These are phyloP conservation scores for Dalechampia spathulata DNA, from an alignment of 441 rosid genomes.

Conservation along the genomic window DNA sequence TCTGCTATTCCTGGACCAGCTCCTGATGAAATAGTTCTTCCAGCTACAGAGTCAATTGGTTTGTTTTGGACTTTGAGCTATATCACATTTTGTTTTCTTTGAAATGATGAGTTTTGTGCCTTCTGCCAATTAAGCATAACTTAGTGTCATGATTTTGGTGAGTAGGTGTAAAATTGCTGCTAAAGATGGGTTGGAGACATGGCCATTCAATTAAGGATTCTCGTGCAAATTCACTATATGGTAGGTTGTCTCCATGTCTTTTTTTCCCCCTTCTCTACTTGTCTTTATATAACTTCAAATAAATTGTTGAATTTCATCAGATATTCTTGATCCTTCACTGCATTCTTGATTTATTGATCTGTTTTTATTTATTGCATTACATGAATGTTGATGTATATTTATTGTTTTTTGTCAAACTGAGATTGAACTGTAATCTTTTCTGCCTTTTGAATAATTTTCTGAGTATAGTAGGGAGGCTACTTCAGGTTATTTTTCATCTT, in stretches of 20 bases:
- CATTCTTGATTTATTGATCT: too few relatives aligned
- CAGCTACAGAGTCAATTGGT: slow-evolving; percentile 91
- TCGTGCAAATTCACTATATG: slow-evolving; percentile 44
- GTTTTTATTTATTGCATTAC: too few relatives aligned
- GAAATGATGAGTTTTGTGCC: neutral
- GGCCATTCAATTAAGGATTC: slow-evolving; percentile 83
- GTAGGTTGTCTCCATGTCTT: slow-evolving; percentile 23
- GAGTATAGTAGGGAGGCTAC: neutral
- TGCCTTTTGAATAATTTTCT: neutral
- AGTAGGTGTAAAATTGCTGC: slow-evolving; percentile 76
- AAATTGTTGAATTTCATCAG: too few relatives aligned
- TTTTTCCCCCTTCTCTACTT: neutral
- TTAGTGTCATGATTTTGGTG: slow-evolving; percentile 16
- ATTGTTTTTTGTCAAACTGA: too few relatives aligned
- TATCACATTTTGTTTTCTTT: slow-evolving; percentile 14
- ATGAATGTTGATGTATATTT: too few relatives aligned
- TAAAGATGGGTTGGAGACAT: slow-evolving; percentile 95
- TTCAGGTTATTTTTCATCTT: neutral
- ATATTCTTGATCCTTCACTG: too few relatives aligned
- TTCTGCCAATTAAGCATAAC: slow-evolving; percentile 8
- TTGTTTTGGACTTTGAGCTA: slow-evolving; percentile 20
- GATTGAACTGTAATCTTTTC: neutral
- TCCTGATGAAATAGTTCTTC: slow-evolving; percentile 83
- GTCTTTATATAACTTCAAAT: too few relatives aligned
- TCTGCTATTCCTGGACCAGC: slow-evolving; percentile 94